Conservation (phyloP, 345 rosid species). For the Eucalyptus sp. region DNA sequence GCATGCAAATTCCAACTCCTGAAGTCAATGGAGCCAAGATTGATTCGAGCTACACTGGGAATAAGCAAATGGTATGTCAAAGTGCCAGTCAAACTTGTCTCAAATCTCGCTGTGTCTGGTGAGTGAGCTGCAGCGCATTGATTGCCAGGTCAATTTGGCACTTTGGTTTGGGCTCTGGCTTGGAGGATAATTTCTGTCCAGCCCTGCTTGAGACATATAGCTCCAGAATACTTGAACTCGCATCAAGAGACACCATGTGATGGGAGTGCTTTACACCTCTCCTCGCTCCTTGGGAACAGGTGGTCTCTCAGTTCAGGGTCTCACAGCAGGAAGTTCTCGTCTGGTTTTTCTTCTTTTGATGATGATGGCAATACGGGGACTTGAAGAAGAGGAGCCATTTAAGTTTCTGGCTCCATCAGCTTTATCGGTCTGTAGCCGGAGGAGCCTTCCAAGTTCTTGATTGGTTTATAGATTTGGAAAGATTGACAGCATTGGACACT, state of each 20-base stretch:
- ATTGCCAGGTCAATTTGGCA: not conserved
- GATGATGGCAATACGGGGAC: not conserved
- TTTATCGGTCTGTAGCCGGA: not conserved
- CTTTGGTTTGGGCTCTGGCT: not conserved
- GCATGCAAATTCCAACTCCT: not conserved
- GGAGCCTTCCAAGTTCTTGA: not conserved
- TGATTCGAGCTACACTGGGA: not conserved
- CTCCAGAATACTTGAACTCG: not conserved
- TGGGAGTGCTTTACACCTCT: not conserved
- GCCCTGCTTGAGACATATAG: not conserved
- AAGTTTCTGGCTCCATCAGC: not conserved
- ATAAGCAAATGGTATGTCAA: not conserved
- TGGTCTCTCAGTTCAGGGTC: not conserved
- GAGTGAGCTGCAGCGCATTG: not conserved
- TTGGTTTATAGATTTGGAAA: not conserved
- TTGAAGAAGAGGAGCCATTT: not conserved
- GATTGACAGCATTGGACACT: not conserved
- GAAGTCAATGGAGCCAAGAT: not conserved
- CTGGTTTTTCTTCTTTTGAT: not conserved
- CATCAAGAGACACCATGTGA: not conserved
- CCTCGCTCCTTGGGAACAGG: not conserved
- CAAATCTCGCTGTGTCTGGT: not conserved
- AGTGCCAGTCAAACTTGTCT: not conserved
- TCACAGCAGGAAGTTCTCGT: not conserved
- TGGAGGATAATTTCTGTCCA: not conserved